phyloP scores from a whole-genome alignment of 257 asterid species.

The Gentiana dahurica region DNA sequence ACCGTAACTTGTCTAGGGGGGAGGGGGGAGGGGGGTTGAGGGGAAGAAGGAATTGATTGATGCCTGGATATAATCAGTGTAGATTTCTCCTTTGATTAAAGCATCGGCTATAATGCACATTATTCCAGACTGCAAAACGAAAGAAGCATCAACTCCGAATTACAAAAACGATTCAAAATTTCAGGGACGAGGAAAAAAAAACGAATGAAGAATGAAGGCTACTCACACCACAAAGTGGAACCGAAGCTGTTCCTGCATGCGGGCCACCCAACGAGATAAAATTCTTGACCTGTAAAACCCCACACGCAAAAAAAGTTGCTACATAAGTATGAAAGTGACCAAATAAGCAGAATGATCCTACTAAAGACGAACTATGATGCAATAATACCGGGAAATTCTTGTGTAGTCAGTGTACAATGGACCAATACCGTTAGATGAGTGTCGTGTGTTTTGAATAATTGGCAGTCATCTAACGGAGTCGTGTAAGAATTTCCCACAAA shows the following conservation, averaged over 20 bases:
- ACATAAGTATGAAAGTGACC: neutral
- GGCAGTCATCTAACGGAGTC: too few species aligned
- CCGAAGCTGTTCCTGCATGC: slow-evolving; percentile 98
- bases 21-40: slow-evolving; percentile 2
- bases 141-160: neutral
- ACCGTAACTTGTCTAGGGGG: neutral
- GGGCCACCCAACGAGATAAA: slow-evolving; percentile 87
- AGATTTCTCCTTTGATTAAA: slow-evolving; percentile 59
- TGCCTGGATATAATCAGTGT: slow-evolving; percentile 82
- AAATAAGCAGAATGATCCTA: neutral
- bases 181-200: neutral
- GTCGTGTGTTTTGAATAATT: too few species aligned
- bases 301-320: neutral
- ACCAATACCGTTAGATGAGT: too few species aligned
- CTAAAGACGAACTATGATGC: neutral
- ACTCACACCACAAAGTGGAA: slow-evolving; percentile 96
- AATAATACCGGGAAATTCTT: too few species aligned
- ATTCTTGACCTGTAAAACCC: slow-evolving; percentile 54
- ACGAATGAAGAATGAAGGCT: slow-evolving; percentile 6
- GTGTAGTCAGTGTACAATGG: too few species aligned
- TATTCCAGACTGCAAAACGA: slow-evolving; percentile 57
- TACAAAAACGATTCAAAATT: too few species aligned
- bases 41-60: slow-evolving; percentile 1
- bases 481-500: too few species aligned
- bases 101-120: slow-evolving; percentile 67